A percentile compares a stretch with the other conserved stretches of the same genome.
Evolutionary conservation across 2,329 filamentous ascomycete species (phyloP).

Genomic region (Fusarium foetens): DNA sequence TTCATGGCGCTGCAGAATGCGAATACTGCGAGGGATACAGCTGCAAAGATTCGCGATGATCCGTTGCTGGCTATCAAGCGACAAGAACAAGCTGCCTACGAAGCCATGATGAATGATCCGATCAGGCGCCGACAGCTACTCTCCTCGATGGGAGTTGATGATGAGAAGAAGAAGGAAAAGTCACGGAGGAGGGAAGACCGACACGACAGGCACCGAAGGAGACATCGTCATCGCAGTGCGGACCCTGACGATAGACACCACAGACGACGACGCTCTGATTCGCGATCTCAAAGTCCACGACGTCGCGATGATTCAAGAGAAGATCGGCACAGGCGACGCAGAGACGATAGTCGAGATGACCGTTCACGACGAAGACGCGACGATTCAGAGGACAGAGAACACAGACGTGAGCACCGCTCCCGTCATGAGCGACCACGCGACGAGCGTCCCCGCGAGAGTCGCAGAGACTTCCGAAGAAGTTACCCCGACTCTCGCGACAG

Average conservation of each 20-base stretch:
- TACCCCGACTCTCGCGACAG: constrained; percentile 40
- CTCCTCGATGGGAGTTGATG: constrained; percentile 67
- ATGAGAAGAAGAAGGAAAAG: constrained; percentile 58
- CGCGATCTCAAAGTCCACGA: constrained; percentile 57
- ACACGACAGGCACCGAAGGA: constrained; percentile 53
- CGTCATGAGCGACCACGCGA: constrained; percentile 31
- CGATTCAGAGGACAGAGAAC: constrained; percentile 37
- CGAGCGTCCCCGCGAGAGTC: constrained; percentile 42
- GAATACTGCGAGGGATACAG: constrained; percentile 81
- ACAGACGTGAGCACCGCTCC: constrained; percentile 17
- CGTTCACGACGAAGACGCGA: constrained; percentile 33
- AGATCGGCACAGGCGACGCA: constrained; percentile 40
- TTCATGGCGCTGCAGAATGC: constrained; percentile 73
- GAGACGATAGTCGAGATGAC: constrained; percentile 41
- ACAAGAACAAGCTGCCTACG: constrained; percentile 85
- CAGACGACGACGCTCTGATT: constrained; percentile 57
- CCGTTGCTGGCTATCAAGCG: constrained; percentile 93
- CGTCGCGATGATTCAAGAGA: constrained; percentile 47
- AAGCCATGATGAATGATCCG: constrained; percentile 82
- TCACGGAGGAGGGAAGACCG: constrained; percentile 46
- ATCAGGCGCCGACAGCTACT: constrained; percentile 74
- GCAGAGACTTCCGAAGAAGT: constrained; percentile 33
- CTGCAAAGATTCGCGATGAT: constrained; percentile 88
- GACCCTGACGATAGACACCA: constrained; percentile 53
- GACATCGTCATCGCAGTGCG: constrained; percentile 56